Evolutionary conservation across 805 yeast species (phyloP).

Genomic region (Teunomyces cretensis): DNA sequence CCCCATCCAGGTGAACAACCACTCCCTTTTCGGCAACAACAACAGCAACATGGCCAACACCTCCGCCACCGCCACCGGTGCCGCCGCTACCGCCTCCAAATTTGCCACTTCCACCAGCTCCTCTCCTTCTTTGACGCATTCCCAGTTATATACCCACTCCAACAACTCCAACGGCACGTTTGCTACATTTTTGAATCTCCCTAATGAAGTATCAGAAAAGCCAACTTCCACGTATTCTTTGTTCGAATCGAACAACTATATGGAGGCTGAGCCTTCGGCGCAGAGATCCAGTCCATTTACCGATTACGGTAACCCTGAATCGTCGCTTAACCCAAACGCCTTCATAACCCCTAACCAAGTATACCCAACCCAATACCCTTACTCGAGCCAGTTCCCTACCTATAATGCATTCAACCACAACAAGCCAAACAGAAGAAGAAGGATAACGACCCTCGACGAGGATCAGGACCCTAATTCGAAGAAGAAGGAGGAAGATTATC

Average conservation of each 20-base stretch:
- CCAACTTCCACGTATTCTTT: conserved; percentile 1
- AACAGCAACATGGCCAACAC: not conserved
- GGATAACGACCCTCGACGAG: conserved; percentile 34
- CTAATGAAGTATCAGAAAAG: conserved; percentile 30
- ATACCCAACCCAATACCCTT: conserved; percentile 9
- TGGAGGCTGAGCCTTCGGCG: not conserved
- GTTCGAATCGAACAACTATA: not conserved
- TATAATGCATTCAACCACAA: conserved; percentile 2
- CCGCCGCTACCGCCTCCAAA: conserved; percentile 11
- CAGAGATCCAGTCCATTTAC: conserved; percentile 29
- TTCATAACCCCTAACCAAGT: conserved; percentile 11
- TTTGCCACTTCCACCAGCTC: conserved; percentile 8
- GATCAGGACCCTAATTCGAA: conserved; percentile 10
- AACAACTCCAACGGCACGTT: conserved; percentile 15
- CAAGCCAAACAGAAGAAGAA: conserved; percentile 24
- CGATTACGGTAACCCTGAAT: conserved; percentile 42
- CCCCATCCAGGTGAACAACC: conserved; percentile 12
- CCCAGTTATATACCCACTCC: conserved; percentile 12
- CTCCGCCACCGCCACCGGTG: conserved; percentile 7
- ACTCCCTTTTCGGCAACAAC: not conserved
- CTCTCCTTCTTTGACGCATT: conserved; percentile 11
- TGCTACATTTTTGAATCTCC: conserved; percentile 22
- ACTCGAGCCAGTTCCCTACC: conserved; percentile 11
- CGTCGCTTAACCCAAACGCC: conserved; percentile 13
- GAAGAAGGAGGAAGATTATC: conserved; percentile 35